A percentile compares a stretch with the other conserved stretches of the same genome.
Conservation (phyloP, 345 rosid species). For the Rubroshorea leprosula region DNA sequence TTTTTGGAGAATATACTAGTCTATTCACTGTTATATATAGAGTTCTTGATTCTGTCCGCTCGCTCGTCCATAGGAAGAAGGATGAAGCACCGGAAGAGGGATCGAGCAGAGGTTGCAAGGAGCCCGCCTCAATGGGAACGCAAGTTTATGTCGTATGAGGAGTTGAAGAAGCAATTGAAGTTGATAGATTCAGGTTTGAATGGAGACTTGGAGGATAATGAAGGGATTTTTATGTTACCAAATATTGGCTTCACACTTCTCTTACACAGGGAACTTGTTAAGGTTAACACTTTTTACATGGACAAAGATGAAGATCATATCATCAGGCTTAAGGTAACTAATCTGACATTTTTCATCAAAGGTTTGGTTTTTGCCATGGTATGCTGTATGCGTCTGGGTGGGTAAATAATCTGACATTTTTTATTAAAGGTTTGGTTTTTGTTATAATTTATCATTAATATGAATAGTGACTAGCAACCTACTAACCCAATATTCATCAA, state of each 20-base stretch:
- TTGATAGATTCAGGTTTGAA: constrained; percentile 14
- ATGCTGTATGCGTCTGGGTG: too few relatives aligned
- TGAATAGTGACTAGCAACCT: too few relatives aligned
- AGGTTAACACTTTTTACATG: constrained; percentile 30
- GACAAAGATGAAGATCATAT: constrained; percentile 44
- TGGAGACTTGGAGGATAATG: constrained; percentile 8
- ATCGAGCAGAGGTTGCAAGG: constrained; percentile 29
- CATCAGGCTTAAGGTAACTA: constrained; percentile 29
- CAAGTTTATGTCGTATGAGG: constrained; percentile 32
- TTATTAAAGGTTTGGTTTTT: too few relatives aligned
- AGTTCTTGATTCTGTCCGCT: too few relatives aligned
- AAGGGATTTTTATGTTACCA: constrained; percentile 4
- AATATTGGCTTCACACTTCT: constrained; percentile 23
- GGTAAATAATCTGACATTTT: too few relatives aligned
- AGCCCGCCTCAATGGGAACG: constrained; percentile 33
- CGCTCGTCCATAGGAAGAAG: too few relatives aligned
- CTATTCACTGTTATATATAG: too few relatives aligned
- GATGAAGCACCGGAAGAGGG: constrained; percentile 38
- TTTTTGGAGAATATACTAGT: too few relatives aligned
- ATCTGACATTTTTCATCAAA: neutral
- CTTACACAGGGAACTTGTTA: constrained; percentile 29
- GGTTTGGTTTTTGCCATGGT: too few relatives aligned
- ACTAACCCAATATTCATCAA: too few relatives aligned
- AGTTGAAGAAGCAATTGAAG: constrained; percentile 38
- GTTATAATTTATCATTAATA: too few relatives aligned